phyloP scores from a whole-genome alignment of 2,329 filamentous ascomycete genomes.

The Arthrobotrys iridis region DNA sequence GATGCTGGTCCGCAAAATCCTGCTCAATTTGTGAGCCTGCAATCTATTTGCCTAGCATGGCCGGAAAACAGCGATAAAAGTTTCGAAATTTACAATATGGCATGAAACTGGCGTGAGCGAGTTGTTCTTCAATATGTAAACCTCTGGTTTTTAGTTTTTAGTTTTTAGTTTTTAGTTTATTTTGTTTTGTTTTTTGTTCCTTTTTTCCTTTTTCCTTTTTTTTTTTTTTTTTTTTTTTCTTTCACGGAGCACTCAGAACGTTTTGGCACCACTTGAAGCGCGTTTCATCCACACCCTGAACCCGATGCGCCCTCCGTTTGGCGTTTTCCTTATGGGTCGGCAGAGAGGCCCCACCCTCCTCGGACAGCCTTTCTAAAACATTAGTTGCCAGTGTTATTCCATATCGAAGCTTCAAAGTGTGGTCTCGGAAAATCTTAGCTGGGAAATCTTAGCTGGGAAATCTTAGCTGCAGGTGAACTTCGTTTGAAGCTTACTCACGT shows the following conservation, averaged over 20 bases:
- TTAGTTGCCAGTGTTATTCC: constrained; percentile 12
- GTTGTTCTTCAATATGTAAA: constrained; percentile 6
- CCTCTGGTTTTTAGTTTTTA: constrained; percentile 17
- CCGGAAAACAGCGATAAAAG: constrained; percentile 19
- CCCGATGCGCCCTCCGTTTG: constrained; percentile 44
- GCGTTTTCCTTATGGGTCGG: constrained; percentile 43
- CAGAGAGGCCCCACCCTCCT: constrained; percentile 25
- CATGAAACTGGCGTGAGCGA: constrained; percentile 43
- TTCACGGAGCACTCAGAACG: too few relatives aligned
- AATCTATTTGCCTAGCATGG: constrained; percentile 25
- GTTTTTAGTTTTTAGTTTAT: too few relatives aligned
- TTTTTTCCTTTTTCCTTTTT: not conserved
- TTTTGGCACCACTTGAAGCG: constrained; percentile 48
- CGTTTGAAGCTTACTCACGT: constrained; percentile 21
- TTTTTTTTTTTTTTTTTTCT: not conserved
- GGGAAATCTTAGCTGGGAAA: constrained; percentile 37
- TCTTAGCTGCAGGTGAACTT: constrained; percentile 6
- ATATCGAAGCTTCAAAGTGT: constrained; percentile 27
- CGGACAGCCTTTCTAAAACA: constrained; percentile 34
- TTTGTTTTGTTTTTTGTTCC: too few relatives aligned
- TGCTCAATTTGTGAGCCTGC: constrained; percentile 40
- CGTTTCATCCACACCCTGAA: constrained; percentile 54
- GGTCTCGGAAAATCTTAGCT: constrained; percentile 40
- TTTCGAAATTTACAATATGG: constrained; percentile 27
- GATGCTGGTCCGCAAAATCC: constrained; percentile 25